These are phyloP conservation scores for Pistacia vera DNA, from an alignment of 345 rosid genomes.

Conservation along the genomic window DNA sequence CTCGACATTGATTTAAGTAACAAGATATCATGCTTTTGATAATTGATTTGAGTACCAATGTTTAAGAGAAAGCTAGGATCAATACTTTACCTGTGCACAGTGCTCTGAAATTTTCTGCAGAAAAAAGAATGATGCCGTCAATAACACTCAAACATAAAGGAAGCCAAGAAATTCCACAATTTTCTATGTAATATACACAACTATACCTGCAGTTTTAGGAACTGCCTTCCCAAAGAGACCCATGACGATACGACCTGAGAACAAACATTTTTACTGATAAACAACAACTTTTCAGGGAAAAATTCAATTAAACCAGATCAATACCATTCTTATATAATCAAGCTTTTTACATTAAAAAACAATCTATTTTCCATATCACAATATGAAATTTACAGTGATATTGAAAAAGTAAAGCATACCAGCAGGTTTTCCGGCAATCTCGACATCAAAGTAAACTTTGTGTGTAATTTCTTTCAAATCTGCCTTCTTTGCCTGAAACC, in stretches of 20 bases:
- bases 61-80: background rate
- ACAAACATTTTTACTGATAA: background rate
- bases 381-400: background rate
- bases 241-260: constrained; percentile 79
- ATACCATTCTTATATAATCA: background rate
- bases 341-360: background rate
- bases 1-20: background rate
- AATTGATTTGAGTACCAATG: background rate
- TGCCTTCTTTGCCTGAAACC: constrained; percentile 68
- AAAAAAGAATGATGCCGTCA: constrained; percentile 18
- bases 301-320: no score
- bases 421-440: constrained; percentile 87
- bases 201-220: constrained; percentile 84
- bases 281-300: no score
- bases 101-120: constrained; percentile 98
- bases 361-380: background rate
- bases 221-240: constrained; percentile 93
- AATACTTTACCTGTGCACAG: constrained; percentile 76
- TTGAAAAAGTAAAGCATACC: constrained; percentile 46
- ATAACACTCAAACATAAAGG: background rate
- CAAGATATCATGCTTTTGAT: background rate
- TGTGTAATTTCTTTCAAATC: constrained; percentile 74
- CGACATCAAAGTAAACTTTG: constrained; percentile 92
- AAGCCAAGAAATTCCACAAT: background rate
- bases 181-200: background rate